A percentile compares a stretch with the other conserved stretches of the same genome.
phyloP scores from a whole-genome alignment of 768 basidiomycete species.

The Phaffia tasmanica region DNA sequence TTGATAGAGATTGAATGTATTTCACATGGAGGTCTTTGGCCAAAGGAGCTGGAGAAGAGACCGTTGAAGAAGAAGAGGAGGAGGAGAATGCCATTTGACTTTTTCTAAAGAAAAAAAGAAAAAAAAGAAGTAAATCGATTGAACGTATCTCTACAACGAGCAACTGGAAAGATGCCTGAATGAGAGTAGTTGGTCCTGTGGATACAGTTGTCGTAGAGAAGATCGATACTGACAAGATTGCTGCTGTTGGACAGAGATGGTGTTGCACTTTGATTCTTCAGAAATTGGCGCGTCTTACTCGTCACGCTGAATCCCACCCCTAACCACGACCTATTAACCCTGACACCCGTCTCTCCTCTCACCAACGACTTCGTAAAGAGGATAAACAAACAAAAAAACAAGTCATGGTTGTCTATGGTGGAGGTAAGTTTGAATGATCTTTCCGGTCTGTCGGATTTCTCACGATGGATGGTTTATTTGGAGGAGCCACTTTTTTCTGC shows the following conservation, averaged over 20 bases:
- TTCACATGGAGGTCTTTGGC: constrained; percentile 54
- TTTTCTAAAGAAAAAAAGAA: neutral
- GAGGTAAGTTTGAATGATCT: constrained; percentile 11
- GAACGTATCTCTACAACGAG: no score
- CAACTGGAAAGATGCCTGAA: no score
- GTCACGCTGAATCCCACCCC: neutral
- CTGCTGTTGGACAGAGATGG: no score
- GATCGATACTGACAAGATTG: no score
- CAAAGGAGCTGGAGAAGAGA: constrained; percentile 28
- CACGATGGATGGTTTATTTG: neutral
- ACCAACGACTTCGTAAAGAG: no score
- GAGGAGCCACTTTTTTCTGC: neutral
- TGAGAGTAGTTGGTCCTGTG: no score
- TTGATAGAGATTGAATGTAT: constrained; percentile 57
- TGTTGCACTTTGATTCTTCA: no score
- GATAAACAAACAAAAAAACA: neutral
- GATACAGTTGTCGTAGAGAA: no score
- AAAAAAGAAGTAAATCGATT: neutral
- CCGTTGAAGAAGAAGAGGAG: neutral
- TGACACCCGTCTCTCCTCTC: neutral
- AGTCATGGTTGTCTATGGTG: constrained; percentile 24
- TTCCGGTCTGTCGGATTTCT: neutral
- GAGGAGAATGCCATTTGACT: neutral
- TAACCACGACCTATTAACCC: neutral
- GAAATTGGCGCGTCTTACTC: no score